phyloP scores from a whole-genome alignment of 768 basidiomycete genomes.

The Cantharellus anzutake region DNA sequence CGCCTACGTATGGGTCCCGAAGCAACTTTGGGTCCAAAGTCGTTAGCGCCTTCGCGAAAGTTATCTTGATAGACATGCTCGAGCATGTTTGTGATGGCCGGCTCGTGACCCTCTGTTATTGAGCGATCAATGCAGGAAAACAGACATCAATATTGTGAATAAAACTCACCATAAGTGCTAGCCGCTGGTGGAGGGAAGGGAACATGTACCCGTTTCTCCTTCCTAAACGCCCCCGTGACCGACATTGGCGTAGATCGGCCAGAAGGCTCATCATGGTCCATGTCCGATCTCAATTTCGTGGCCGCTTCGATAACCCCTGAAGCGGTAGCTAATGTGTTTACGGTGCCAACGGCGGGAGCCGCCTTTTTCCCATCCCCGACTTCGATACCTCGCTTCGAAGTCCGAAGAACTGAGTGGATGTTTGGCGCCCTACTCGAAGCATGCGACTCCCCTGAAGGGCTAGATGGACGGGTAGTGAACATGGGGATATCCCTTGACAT shows the following conservation, averaged over 20 bases:
- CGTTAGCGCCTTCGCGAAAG: constrained; percentile 58
- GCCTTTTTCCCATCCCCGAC: constrained; percentile 72
- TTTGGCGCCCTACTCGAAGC: constrained; percentile 44
- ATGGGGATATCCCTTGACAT: constrained; percentile 13
- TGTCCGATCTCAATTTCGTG: constrained; percentile 42
- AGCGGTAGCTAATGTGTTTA: constrained; percentile 45
- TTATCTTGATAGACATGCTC: constrained; percentile 83
- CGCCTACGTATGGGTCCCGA: constrained; percentile 66
- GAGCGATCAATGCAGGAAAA: not conserved
- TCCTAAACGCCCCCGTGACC: constrained; percentile 35
- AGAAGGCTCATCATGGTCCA: constrained; percentile 34
- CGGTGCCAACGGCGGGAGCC: constrained; percentile 76
- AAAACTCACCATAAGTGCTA: constrained; percentile 5
- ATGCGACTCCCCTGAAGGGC: constrained; percentile 67
- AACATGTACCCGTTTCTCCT: constrained; percentile 8
- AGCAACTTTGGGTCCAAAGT: constrained; percentile 80
- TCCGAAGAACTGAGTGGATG: constrained; percentile 25
- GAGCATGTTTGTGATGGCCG: constrained; percentile 70
- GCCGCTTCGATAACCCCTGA: constrained; percentile 67
- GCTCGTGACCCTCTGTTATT: constrained; percentile 64
- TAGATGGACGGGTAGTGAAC: constrained; percentile 30
- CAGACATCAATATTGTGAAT: not conserved
- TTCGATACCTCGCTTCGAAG: constrained; percentile 37
- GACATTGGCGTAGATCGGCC: constrained; percentile 64
- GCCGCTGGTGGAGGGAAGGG: constrained; percentile 4